Evolutionary conservation across 139 green algal genomes (phyloP).

Genomic region (Prasinococcaceae sp.): DNA sequence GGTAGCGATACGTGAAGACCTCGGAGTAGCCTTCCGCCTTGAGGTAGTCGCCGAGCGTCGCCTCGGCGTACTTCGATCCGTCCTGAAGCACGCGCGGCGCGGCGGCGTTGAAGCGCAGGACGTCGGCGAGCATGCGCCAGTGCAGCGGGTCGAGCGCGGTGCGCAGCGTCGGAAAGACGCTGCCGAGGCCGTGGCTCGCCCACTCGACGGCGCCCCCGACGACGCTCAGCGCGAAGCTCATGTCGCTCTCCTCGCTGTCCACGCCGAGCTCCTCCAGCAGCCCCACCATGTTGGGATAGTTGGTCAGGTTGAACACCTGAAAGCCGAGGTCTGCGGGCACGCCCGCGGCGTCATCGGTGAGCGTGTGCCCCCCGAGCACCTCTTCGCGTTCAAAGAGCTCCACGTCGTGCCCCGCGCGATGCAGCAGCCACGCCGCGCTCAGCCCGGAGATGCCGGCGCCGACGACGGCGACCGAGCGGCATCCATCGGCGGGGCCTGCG

Average conservation of each 20-base stretch:
- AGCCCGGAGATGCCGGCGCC: constrained; percentile 72
- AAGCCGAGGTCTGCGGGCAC: constrained; percentile 82
- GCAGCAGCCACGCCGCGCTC: constrained; percentile 59
- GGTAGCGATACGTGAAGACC: constrained; percentile 59
- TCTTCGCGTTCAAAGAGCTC: constrained; percentile 72
- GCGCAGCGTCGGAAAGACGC: constrained; percentile 64
- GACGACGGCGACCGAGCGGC: constrained; percentile 70
- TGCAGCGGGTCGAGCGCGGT: constrained; percentile 59
- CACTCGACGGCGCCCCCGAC: constrained; percentile 53
- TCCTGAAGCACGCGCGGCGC: constrained; percentile 3
- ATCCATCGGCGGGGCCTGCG: no score
- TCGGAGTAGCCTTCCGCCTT: constrained; percentile 38
- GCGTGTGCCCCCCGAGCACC: constrained; percentile 70
- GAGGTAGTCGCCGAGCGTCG: constrained; percentile 71
- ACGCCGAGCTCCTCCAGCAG: constrained; percentile 78
- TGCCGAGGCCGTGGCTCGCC: constrained; percentile 53
- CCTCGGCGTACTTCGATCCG: constrained; percentile 26
- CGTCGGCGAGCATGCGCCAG: constrained; percentile 72
- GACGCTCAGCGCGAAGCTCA: constrained; percentile 73
- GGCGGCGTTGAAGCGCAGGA: constrained; percentile 57
- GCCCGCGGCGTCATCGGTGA: constrained; percentile 48
- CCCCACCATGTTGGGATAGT: constrained; percentile 81
- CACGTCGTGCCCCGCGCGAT: constrained; percentile 52
- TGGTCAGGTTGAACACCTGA: constrained; percentile 74
- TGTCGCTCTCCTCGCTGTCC: constrained; percentile 70